phyloP scores from a whole-genome alignment of 441 rosid species.

The Daphne laureola region DNA sequence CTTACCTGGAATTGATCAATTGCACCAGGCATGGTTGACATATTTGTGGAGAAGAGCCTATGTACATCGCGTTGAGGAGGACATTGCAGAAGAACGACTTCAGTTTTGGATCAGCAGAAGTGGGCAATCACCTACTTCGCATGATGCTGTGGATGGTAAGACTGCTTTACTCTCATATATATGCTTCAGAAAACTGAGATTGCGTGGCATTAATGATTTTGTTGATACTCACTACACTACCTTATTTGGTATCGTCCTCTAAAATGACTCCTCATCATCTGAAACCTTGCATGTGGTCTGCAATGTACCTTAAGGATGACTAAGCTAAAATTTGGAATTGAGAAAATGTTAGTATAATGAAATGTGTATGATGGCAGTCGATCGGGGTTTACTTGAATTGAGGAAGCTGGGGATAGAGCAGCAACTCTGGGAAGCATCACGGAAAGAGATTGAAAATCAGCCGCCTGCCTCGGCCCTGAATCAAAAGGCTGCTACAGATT shows the following conservation, averaged over 20 bases:
- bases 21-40: constrained; percentile 69
- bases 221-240: too few species aligned
- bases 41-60: constrained; percentile 88
- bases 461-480: constrained; percentile 17
- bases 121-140: constrained; percentile 52
- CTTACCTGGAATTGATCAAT: background rate
- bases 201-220: too few species aligned
- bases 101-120: constrained; percentile 68
- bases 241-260: too few species aligned
- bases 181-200: too few species aligned
- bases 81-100: constrained; percentile 71
- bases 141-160: constrained; percentile 77
- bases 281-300: too few species aligned
- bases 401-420: constrained; percentile 88
- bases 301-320: too few species aligned
- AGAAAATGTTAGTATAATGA: too few species aligned
- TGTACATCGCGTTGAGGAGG: constrained; percentile 73
- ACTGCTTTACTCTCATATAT: background rate
- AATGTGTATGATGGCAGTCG: constrained; percentile 36
- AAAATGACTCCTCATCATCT: too few species aligned
- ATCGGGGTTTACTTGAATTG: constrained; percentile 77
- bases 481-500: constrained; percentile 30
- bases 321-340: too few species aligned
- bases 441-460: constrained; percentile 57
- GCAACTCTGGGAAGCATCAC: constrained; percentile 94